Percentiles rank a stretch among this genome's conserved stretches.
Conservation (phyloP, 2,329 filamentous ascomycete species). For the Penicillium verrucosum region DNA sequence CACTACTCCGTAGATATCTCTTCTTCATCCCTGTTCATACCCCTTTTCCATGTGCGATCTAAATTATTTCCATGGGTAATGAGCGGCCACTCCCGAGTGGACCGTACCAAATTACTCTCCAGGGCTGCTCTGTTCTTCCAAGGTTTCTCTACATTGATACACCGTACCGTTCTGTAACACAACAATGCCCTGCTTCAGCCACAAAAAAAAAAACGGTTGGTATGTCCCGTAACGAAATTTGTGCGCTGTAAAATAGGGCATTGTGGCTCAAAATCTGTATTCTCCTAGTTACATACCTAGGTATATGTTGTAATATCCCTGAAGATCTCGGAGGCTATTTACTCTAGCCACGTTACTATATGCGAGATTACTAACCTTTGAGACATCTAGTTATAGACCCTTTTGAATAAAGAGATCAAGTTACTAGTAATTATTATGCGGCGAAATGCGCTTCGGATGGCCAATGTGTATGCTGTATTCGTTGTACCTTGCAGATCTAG, state of each 20-base stretch:
- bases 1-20: background rate
- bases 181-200: background rate
- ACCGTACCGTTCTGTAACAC: background rate
- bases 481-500: slow-evolving; percentile 6
- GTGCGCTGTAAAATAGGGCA: background rate
- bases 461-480: background rate
- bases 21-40: background rate
- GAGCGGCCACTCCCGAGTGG: slow-evolving; percentile 16
- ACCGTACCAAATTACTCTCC: background rate
- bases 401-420: background rate
- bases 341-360: background rate
- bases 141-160: background rate
- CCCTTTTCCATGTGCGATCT: background rate
- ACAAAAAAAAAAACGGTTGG: background rate
- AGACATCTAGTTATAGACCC: background rate
- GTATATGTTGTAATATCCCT: background rate
- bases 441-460: background rate
- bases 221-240: background rate
- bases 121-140: background rate
- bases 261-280: background rate
- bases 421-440: background rate
- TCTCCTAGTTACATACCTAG: too few species aligned
- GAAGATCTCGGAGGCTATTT: background rate
- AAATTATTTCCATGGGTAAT: slow-evolving; percentile 7
- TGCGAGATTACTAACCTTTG: background rate